Conservation (phyloP, 306 rosid species). For the Ceratonia siliqua region DNA sequence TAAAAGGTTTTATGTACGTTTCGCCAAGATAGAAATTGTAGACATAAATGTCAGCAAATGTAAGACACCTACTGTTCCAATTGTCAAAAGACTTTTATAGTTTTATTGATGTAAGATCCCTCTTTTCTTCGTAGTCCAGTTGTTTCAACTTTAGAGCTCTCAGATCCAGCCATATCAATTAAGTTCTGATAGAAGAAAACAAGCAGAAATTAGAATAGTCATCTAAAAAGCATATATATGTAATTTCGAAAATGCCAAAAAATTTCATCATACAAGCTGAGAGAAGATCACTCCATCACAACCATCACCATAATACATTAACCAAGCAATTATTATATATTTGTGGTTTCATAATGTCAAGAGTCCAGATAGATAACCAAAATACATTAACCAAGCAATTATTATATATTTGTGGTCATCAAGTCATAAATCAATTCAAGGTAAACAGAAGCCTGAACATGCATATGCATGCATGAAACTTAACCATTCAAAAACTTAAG, state of each 20-base stretch:
- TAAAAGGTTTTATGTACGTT: not conserved
- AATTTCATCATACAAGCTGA: slow-evolving; percentile 78
- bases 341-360: not conserved
- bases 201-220: slow-evolving; percentile 13
- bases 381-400: not conserved
- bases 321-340: not conserved
- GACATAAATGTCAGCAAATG: slow-evolving; percentile 22
- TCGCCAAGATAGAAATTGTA: slow-evolving; percentile 17
- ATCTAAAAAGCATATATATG: slow-evolving; percentile 19
- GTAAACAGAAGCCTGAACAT: not conserved
- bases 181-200: slow-evolving; percentile 60
- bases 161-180: slow-evolving; percentile 99
- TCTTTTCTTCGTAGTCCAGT: slow-evolving; percentile 97
- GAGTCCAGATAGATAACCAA: not conserved
- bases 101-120: slow-evolving; percentile 98
- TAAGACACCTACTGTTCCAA: slow-evolving; percentile 85
- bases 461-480: slow-evolving; percentile 21
- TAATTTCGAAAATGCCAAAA: slow-evolving; percentile 24
- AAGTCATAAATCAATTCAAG: not conserved
- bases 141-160: slow-evolving; percentile 97
- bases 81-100: slow-evolving; percentile 97
- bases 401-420: not conserved
- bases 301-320: slow-evolving; percentile 65
- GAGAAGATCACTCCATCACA: slow-evolving; percentile 98
- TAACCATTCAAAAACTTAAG: slow-evolving; percentile 25